Conservation (phyloP, 352 stramenopile species). For the Pythium grandisporangium region DNA sequence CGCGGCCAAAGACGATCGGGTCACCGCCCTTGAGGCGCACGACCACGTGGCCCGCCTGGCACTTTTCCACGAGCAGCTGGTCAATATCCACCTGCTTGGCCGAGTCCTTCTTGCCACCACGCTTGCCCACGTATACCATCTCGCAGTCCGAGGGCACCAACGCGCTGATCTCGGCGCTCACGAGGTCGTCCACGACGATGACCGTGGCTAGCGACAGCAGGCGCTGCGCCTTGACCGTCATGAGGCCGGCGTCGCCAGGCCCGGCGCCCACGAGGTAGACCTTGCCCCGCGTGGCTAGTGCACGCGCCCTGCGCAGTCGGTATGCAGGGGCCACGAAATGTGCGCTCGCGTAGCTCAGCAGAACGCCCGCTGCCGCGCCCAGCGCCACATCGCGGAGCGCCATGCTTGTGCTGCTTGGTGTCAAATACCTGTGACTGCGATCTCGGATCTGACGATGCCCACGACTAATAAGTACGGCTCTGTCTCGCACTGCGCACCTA, state of each 20-base stretch:
- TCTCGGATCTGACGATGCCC: too few relatives aligned
- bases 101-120: conserved; percentile 56
- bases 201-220: conserved; percentile 40
- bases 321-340: conserved; percentile 22
- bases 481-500: too few relatives aligned
- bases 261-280: conserved; percentile 60
- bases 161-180: conserved; percentile 43
- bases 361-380: conserved; percentile 27
- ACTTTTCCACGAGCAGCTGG: conserved; percentile 41
- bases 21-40: conserved; percentile 64
- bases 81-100: conserved; percentile 61
- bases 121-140: conserved; percentile 58
- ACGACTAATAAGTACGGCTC: too few relatives aligned
- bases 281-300: conserved; percentile 17
- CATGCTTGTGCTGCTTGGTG: conserved; percentile 12
- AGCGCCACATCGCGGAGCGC: conserved; percentile 29
- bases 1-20: conserved; percentile 64
- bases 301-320: conserved; percentile 15
- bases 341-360: conserved; percentile 24
- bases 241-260: conserved; percentile 39
- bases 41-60: conserved; percentile 38
- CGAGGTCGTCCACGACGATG: conserved; percentile 57
- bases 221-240: conserved; percentile 40
- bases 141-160: conserved; percentile 46
- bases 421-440: too few relatives aligned